phyloP scores from a whole-genome alignment of 805 yeast species.

The Starmerella powellii region DNA sequence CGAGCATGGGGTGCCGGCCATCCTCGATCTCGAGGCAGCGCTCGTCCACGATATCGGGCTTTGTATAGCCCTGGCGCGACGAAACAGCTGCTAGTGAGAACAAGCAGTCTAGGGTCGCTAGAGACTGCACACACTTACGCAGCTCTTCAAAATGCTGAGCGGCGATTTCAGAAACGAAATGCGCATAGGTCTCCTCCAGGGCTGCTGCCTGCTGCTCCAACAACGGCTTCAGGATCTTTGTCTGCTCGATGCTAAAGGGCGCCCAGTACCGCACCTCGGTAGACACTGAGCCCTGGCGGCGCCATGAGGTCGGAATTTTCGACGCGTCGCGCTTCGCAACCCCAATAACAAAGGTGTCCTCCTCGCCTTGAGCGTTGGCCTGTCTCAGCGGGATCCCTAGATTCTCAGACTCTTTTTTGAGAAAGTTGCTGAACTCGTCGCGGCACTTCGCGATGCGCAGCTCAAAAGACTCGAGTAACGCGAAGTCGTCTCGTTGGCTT shows the following conservation, averaged over 20 bases:
- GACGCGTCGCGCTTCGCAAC: constrained; percentile 49
- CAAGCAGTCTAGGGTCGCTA: constrained; percentile 55
- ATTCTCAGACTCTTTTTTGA: constrained; percentile 35
- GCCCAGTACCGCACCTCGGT: constrained; percentile 62
- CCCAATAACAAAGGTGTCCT: constrained; percentile 52
- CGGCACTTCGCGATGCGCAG: constrained; percentile 37
- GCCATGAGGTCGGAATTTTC: constrained; percentile 61
- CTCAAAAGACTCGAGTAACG: constrained; percentile 23
- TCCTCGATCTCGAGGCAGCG: constrained; percentile 40
- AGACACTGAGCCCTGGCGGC: constrained; percentile 58
- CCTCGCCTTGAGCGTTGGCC: constrained; percentile 47
- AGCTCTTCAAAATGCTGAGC: constrained; percentile 30
- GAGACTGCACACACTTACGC: constrained; percentile 34
- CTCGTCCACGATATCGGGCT: constrained; percentile 39
- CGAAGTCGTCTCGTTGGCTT: constrained; percentile 6
- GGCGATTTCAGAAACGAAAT: constrained; percentile 33
- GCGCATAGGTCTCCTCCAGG: constrained; percentile 38
- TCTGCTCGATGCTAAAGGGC: constrained; percentile 41
- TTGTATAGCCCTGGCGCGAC: constrained; percentile 34
- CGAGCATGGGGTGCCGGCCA: constrained; percentile 60
- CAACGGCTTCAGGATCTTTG: constrained; percentile 46
- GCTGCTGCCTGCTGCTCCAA: constrained; percentile 40
- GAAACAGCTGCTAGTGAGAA: constrained; percentile 55
- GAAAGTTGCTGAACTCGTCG: constrained; percentile 39
- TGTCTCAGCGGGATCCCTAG: constrained; percentile 50